Conservation (phyloP, 2,329 filamentous ascomycete species). For the Aureobasidium sp. region DNA sequence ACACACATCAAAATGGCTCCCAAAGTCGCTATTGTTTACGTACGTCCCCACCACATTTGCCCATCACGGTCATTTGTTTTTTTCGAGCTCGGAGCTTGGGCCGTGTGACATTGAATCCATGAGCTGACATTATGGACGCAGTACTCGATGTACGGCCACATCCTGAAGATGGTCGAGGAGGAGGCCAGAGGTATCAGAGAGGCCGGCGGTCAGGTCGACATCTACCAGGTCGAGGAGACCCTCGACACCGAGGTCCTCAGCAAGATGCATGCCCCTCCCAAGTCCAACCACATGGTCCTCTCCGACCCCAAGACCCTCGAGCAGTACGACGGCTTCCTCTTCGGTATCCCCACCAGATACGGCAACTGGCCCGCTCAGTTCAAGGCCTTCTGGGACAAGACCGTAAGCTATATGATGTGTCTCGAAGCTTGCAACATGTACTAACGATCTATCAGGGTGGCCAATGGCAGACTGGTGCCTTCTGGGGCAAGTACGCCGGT, state of each 20-base stretch:
- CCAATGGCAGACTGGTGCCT: slow-evolving; percentile 67
- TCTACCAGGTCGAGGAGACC: slow-evolving; percentile 87
- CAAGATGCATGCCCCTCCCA: slow-evolving; percentile 73
- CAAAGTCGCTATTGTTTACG: slow-evolving; percentile 66
- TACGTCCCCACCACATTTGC: slow-evolving; percentile 38
- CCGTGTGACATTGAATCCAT: background rate
- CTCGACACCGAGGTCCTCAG: slow-evolving; percentile 70
- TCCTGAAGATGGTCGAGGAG: slow-evolving; percentile 72
- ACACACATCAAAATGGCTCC: slow-evolving; percentile 17
- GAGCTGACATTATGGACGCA: slow-evolving; percentile 27
- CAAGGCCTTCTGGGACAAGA: slow-evolving; percentile 89
- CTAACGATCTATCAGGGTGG: slow-evolving; percentile 34
- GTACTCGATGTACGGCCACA: slow-evolving; percentile 95
- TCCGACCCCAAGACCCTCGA: slow-evolving; percentile 8
- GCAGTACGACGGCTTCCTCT: slow-evolving; percentile 76
- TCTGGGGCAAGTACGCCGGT: slow-evolving; percentile 74
- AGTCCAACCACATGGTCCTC: too few species aligned
- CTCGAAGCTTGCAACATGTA: background rate
- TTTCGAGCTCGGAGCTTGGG: slow-evolving; percentile 7
- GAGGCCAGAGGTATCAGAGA: slow-evolving; percentile 85
- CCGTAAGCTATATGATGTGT: slow-evolving; percentile 35
- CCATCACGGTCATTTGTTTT: background rate
- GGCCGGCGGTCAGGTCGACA: slow-evolving; percentile 70
- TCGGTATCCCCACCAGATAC: slow-evolving; percentile 92
- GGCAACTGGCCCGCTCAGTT: slow-evolving; percentile 93